phyloP scores from a whole-genome alignment of 2,329 filamentous ascomycete genomes.

The Penicillium sp. region DNA sequence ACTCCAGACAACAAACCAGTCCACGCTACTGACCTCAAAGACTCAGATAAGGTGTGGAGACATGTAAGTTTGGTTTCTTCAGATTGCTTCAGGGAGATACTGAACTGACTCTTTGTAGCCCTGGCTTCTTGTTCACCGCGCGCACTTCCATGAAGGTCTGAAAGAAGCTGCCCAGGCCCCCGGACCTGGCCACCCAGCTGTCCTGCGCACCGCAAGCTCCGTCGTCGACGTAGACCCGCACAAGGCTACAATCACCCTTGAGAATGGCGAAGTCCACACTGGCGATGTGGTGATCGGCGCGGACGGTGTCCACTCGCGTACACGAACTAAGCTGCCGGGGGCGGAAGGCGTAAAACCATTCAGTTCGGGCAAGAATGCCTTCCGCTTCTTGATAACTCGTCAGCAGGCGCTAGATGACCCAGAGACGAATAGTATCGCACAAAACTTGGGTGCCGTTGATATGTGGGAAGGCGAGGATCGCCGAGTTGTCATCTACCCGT shows the following conservation, averaged over 20 bases:
- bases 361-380: slow-evolving; percentile 60
- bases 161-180: slow-evolving; percentile 51
- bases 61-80: slow-evolving; percentile 27
- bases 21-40: slow-evolving; percentile 26
- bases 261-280: slow-evolving; percentile 47
- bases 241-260: slow-evolving; percentile 49
- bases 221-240: slow-evolving; percentile 51
- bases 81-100: not conserved
- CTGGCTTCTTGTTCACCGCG: slow-evolving; percentile 60
- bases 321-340: slow-evolving; percentile 30
- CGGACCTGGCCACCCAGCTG: slow-evolving; percentile 42
- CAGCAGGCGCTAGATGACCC: slow-evolving; percentile 48
- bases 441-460: slow-evolving; percentile 45
- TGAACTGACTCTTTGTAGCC: slow-evolving; percentile 25
- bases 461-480: slow-evolving; percentile 51
- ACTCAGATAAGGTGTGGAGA: slow-evolving; percentile 31
- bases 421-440: slow-evolving; percentile 42
- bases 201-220: slow-evolving; percentile 49
- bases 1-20: slow-evolving; percentile 41
- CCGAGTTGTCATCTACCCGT: slow-evolving; percentile 54
- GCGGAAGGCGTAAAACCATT: slow-evolving; percentile 40
- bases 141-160: slow-evolving; percentile 57
- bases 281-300: slow-evolving; percentile 60
- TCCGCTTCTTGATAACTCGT: slow-evolving; percentile 59
- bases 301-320: slow-evolving; percentile 55